These are phyloP conservation scores for Ogataea wickerhamii DNA, from an alignment of 805 yeast species.

Conservation along the genomic window DNA sequence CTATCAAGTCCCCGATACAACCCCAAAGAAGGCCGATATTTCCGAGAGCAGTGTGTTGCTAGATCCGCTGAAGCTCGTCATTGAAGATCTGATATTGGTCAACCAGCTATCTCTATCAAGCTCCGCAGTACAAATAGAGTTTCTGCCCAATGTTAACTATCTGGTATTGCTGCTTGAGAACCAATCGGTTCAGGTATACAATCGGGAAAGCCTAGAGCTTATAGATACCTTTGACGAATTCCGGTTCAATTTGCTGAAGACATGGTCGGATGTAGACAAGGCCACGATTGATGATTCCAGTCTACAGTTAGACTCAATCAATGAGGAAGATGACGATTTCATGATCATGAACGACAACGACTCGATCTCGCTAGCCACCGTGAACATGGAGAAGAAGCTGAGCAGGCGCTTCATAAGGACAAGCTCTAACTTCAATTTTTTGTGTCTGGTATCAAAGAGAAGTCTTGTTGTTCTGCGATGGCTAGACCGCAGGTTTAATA, in stretches of 20 bases:
- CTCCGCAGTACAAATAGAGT: constrained; percentile 31
- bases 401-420: constrained; percentile 7
- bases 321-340: constrained; percentile 25
- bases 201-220: constrained; percentile 26
- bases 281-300: constrained; percentile 4
- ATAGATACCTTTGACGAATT: constrained; percentile 32
- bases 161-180: constrained; percentile 30
- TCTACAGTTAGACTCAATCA: constrained; percentile 10
- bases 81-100: constrained; percentile 20
- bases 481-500: constrained; percentile 19
- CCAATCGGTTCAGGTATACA: constrained; percentile 30
- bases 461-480: constrained; percentile 24
- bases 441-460: constrained; percentile 24
- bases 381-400: constrained; percentile 12
- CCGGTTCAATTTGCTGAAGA: constrained; percentile 28
- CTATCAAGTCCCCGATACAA: constrained; percentile 17
- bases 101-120: constrained; percentile 13
- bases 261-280: constrained; percentile 21
- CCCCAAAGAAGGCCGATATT: constrained; percentile 1
- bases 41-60: not conserved
- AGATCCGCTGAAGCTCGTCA: constrained; percentile 4
- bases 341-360: constrained; percentile 22
- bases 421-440: constrained; percentile 13
- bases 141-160: constrained; percentile 30
- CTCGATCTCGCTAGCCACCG: constrained; percentile 32